Evolutionary conservation across 352 stramenopile species (phyloP).

Genomic region (Pythium dissotocum): DNA sequence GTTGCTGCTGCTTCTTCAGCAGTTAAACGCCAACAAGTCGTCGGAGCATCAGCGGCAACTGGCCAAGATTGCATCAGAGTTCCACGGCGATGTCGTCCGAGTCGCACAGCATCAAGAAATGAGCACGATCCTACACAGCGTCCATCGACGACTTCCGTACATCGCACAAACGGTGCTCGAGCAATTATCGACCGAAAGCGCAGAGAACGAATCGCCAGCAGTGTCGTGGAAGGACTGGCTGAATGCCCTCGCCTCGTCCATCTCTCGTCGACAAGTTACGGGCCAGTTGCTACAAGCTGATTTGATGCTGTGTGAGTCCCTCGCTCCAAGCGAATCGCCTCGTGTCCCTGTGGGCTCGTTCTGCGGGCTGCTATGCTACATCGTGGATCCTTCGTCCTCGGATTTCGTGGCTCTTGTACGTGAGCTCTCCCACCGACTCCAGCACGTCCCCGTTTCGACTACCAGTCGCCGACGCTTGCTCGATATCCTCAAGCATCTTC

Average conservation of each 20-base stretch:
- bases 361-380: constrained; percentile 37
- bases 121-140: constrained; percentile 35
- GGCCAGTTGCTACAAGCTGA: constrained; percentile 58
- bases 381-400: constrained; percentile 37
- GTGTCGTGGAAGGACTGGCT: constrained; percentile 59
- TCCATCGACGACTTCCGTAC: constrained; percentile 59
- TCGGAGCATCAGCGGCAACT: neutral
- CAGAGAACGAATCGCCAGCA: constrained; percentile 16
- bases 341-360: constrained; percentile 31
- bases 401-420: constrained; percentile 55
- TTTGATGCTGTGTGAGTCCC: constrained; percentile 36
- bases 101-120: constrained; percentile 35
- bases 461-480: constrained; percentile 16
- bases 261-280: constrained; percentile 55
- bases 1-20: constrained; percentile 20
- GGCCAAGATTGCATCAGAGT: constrained; percentile 30
- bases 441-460: constrained; percentile 11
- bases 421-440: constrained; percentile 16
- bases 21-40: neutral
- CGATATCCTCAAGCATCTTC: constrained; percentile 8
- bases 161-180: constrained; percentile 51
- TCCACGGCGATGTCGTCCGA: constrained; percentile 43
- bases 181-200: constrained; percentile 10
- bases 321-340: neutral
- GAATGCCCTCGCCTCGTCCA: constrained; percentile 37